phyloP scores from a whole-genome alignment of 257 asterid species.

The Marsdenia floribunda region DNA sequence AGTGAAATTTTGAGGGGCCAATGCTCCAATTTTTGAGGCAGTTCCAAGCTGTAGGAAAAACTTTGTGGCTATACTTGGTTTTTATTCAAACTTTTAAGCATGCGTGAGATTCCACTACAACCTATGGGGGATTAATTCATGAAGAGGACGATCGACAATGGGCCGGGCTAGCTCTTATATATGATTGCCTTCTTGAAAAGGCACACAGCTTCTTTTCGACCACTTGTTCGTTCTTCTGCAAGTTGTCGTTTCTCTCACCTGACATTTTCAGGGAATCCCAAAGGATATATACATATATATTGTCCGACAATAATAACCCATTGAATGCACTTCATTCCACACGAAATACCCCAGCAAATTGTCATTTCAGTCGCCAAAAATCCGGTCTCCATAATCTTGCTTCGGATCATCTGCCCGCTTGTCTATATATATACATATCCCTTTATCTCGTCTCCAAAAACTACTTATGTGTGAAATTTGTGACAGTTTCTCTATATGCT shows the following conservation, averaged over 20 bases:
- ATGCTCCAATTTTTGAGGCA: slow-evolving; percentile 6
- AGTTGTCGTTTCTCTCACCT: background rate
- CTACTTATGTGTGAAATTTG: no score
- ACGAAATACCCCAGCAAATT: background rate
- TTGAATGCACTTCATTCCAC: background rate
- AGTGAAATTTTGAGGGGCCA: slow-evolving; percentile 4
- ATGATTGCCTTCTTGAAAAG: slow-evolving; percentile 1
- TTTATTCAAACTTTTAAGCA: background rate
- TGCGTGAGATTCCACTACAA: slow-evolving; percentile 8
- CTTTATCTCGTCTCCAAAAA: no score
- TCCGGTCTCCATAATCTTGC: no score
- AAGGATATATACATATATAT: background rate
- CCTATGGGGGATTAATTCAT: background rate
- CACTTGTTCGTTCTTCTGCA: background rate
- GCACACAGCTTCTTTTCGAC: background rate
- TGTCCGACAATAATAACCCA: background rate
- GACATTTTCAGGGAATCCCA: background rate
- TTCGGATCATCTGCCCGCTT: no score
- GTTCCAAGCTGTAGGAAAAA: slow-evolving; percentile 9
- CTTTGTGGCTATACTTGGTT: background rate
- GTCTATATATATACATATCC: no score
- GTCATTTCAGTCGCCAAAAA: background rate
- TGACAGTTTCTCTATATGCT: no score
- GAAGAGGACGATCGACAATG: slow-evolving; percentile 5
- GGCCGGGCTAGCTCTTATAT: background rate